phyloP scores from a whole-genome alignment of 2,329 filamentous ascomycete genomes.

The Aspergillus persii region DNA sequence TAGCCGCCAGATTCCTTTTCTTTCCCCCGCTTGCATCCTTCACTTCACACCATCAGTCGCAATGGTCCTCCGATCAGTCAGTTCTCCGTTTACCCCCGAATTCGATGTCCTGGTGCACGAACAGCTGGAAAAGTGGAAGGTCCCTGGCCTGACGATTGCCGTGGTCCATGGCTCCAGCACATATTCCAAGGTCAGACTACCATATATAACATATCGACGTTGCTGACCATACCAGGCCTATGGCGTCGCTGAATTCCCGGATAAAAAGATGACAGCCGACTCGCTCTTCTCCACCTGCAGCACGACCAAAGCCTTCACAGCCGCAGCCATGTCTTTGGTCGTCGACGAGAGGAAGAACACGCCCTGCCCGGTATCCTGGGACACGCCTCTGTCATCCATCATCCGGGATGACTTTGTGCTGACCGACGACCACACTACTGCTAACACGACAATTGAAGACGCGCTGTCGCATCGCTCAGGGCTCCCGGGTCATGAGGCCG shows the following conservation, averaged over 20 bases:
- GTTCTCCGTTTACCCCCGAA: slow-evolving; percentile 12
- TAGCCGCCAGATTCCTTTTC: no score
- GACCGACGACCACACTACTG: slow-evolving; percentile 25
- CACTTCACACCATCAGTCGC: neutral
- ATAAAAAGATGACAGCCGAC: slow-evolving; percentile 21
- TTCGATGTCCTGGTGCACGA: slow-evolving; percentile 20
- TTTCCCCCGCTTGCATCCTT: no score
- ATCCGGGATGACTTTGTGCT: slow-evolving; percentile 37
- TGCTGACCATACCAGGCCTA: slow-evolving; percentile 21
- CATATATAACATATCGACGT: neutral
- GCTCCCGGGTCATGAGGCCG: slow-evolving; percentile 19
- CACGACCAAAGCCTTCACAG: slow-evolving; percentile 30
- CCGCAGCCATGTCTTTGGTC: slow-evolving; percentile 20
- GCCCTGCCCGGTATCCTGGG: slow-evolving; percentile 29
- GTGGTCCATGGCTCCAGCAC: slow-evolving; percentile 26
- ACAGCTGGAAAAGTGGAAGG: slow-evolving; percentile 26
- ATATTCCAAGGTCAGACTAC: slow-evolving; percentile 22
- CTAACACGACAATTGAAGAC: slow-evolving; percentile 32
- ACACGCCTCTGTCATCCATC: slow-evolving; percentile 35
- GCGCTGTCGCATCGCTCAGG: slow-evolving; percentile 35
- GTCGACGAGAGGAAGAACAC: slow-evolving; percentile 21
- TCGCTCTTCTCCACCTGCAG: slow-evolving; percentile 26
- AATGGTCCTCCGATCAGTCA: slow-evolving; percentile 1
- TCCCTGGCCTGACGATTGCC: slow-evolving; percentile 30
- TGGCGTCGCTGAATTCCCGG: slow-evolving; percentile 26